A percentile compares a stretch with the other conserved stretches of the same genome.
Evolutionary conservation across 352 stramenopile species (phyloP).

Genomic region (Achlya hypogyna): DNA sequence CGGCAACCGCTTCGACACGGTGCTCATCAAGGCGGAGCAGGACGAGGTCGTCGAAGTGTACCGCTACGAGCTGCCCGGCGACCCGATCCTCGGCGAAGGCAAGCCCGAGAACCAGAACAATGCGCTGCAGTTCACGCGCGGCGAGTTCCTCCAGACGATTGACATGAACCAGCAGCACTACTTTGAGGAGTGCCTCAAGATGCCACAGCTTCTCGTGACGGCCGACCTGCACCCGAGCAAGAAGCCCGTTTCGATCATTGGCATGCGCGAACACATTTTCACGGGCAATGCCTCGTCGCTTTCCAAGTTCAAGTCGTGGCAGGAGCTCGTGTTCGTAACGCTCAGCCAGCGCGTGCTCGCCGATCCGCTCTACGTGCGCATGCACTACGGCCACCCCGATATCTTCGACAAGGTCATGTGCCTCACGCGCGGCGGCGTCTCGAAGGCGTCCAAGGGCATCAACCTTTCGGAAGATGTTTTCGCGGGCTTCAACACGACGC

Average conservation of each 20-base stretch:
- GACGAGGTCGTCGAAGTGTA: conserved; percentile 73
- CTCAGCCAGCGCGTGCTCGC: conserved; percentile 74
- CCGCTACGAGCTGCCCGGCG: conserved; percentile 65
- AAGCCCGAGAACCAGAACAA: conserved; percentile 86
- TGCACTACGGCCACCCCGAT: conserved; percentile 83
- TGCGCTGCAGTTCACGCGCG: conserved; percentile 61
- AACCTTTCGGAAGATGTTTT: conserved; percentile 87
- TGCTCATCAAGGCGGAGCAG: conserved; percentile 73
- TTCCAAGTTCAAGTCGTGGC: conserved; percentile 79
- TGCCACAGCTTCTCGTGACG: conserved; percentile 67
- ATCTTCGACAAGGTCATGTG: conserved; percentile 82
- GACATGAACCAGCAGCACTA: conserved; percentile 86
- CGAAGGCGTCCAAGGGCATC: conserved; percentile 75
- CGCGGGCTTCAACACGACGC: conserved; percentile 73
- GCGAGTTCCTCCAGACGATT: conserved; percentile 82
- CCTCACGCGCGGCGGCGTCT: conserved; percentile 63
- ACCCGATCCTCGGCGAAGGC: conserved; percentile 71
- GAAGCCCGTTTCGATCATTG: conserved; percentile 71
- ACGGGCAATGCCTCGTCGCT: conserved; percentile 75
- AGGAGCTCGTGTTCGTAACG: conserved; percentile 79
- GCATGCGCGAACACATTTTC: conserved; percentile 84
- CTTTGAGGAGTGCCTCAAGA: conserved; percentile 82
- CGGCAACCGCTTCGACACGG: conserved; percentile 48
- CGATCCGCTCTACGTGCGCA: conserved; percentile 56
- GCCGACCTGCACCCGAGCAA: conserved; percentile 56